These are phyloP conservation scores for Gynandropsis gynandra DNA, from an alignment of 345 rosid species.

Conservation along the genomic window DNA sequence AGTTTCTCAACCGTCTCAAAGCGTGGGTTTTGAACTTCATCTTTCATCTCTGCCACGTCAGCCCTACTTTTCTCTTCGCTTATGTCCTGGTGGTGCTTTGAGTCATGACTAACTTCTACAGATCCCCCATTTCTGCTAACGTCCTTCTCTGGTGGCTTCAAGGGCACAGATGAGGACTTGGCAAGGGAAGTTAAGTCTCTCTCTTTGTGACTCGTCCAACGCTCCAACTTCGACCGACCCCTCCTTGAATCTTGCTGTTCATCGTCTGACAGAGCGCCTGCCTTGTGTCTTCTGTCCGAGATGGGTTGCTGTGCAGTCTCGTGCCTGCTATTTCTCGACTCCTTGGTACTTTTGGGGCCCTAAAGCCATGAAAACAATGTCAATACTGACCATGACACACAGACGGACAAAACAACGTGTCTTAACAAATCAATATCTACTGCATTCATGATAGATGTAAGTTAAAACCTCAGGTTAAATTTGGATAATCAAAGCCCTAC, in stretches of 20 bases:
- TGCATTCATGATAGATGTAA: constrained; percentile 30
- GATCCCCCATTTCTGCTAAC: constrained; percentile 28
- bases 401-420: constrained; percentile 17
- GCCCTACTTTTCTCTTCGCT: constrained; percentile 40
- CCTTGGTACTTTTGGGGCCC: constrained; percentile 48
- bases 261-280: constrained; percentile 64
- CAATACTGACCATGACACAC: constrained; percentile 7
- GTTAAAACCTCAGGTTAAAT: constrained; percentile 16
- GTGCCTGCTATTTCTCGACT: constrained; percentile 34
- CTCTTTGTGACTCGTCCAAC: constrained; percentile 93
- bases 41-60: constrained; percentile 47
- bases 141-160: constrained; percentile 52
- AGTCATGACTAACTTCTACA: too few relatives aligned
- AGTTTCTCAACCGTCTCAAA: constrained; percentile 91
- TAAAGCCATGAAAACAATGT: constrained; percentile 33
- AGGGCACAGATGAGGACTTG: constrained; percentile 49
- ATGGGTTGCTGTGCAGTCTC: constrained; percentile 36
- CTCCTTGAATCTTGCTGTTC: constrained; percentile 70
- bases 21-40: constrained; percentile 52
- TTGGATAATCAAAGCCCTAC: constrained; percentile 11
- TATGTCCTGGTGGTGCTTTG: too few relatives aligned
- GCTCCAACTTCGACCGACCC: constrained; percentile 88
- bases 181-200: constrained; percentile 48
- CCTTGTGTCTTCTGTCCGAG: constrained; percentile 47
- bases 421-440: constrained; percentile 6